Percentiles rank a stretch among this genome's conserved stretches.
Conservation (phyloP, 2,329 filamentous ascomycete species). For the Trichoderma simmonsii region DNA sequence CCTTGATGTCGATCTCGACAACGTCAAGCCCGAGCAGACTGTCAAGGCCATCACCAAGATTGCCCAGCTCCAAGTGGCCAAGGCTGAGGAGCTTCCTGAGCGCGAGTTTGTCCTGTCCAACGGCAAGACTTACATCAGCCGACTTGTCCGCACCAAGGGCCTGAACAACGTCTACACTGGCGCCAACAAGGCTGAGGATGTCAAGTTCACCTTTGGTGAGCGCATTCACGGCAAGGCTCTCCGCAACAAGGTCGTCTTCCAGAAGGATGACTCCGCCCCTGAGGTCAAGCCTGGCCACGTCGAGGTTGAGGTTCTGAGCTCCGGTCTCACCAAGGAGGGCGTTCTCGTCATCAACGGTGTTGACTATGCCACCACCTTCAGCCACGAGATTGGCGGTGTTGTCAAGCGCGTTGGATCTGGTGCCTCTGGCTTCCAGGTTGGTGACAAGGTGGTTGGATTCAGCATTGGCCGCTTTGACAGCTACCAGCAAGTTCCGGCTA, state of each 20-base stretch:
- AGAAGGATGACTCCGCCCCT: constrained; percentile 10
- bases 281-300: constrained; percentile 26
- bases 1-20: constrained; percentile 25
- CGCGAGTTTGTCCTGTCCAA: constrained; percentile 24
- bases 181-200: constrained; percentile 14
- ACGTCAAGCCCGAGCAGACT: constrained; percentile 13
- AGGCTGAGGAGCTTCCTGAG: constrained; percentile 21
- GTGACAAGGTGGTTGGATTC: constrained; percentile 27
- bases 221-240: constrained; percentile 23
- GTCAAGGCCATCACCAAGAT: constrained; percentile 20
- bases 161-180: constrained; percentile 24
- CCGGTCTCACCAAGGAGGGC: constrained; percentile 26
- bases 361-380: constrained; percentile 28
- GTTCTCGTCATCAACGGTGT: constrained; percentile 26
- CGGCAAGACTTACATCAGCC: constrained; percentile 27
- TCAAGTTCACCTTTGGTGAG: constrained; percentile 16
- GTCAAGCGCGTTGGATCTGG: constrained; percentile 23
- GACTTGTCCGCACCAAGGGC: constrained; percentile 23
- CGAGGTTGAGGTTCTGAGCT: constrained; percentile 26
- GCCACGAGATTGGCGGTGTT: constrained; percentile 27
- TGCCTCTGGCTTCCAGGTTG: constrained; percentile 21
- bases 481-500: constrained; percentile 24
- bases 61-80: constrained; percentile 18
- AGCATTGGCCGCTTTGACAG: constrained; percentile 30
- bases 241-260: constrained; percentile 22